These are phyloP conservation scores for Claviceps monticola DNA, from an alignment of 2,329 filamentous ascomycete genomes.

Conservation along the genomic window DNA sequence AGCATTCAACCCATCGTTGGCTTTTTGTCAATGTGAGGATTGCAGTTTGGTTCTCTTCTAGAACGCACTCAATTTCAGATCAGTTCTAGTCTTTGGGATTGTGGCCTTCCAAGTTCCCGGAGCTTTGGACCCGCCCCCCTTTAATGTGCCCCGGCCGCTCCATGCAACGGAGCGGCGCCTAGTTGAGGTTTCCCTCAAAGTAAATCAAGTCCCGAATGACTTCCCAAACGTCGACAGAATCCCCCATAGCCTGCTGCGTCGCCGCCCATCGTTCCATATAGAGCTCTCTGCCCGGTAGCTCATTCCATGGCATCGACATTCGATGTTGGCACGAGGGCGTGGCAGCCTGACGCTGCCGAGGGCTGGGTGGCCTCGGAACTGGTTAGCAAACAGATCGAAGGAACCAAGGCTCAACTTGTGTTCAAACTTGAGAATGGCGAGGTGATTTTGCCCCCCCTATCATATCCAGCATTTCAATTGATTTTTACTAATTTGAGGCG, in stretches of 20 bases:
- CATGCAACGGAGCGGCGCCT: neutral
- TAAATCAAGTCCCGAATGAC: constrained; percentile 4
- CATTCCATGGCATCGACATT: constrained; percentile 76
- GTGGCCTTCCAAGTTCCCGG: constrained; percentile 1
- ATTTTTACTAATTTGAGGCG: neutral
- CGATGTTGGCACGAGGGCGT: constrained; percentile 92
- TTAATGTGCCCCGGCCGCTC: constrained; percentile 2
- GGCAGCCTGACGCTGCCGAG: constrained; percentile 92
- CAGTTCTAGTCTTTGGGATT: neutral
- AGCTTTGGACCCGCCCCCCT: constrained; percentile 8
- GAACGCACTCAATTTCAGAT: neutral
- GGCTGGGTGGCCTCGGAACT: constrained; percentile 98
- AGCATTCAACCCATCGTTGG: too few relatives aligned
- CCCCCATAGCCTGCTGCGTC: constrained; percentile 1
- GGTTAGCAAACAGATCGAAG: constrained; percentile 67
- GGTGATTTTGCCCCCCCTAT: constrained; percentile 34
- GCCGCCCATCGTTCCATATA: constrained; percentile 7
- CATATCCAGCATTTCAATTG: neutral
- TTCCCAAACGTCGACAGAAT: neutral
- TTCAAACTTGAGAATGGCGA: constrained; percentile 90
- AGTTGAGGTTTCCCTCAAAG: constrained; percentile 2
- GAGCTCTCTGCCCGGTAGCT: constrained; percentile 5
- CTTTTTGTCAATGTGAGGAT: neutral
- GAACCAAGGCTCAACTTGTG: constrained; percentile 73
- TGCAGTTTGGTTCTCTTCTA: neutral